Conservation (phyloP, 495 filamentous ascomycete species). For the Oleoguttula mirabilis region DNA sequence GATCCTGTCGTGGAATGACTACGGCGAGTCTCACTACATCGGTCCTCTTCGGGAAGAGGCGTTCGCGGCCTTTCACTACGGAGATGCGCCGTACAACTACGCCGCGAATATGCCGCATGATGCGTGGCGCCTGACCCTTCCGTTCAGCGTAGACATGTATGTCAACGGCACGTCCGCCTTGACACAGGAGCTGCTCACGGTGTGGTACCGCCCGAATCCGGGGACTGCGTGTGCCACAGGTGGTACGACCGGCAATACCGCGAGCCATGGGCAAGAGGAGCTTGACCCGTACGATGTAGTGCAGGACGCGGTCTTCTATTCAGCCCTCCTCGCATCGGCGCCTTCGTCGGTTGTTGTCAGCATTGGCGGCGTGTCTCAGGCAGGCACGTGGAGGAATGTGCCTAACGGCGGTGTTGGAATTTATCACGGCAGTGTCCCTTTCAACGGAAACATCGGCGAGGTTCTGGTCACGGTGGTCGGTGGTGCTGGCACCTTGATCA, state of each 20-base stretch:
- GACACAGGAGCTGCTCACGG: constrained; percentile 39
- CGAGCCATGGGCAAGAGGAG: not conserved
- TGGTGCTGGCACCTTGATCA: not conserved
- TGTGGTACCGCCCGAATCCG: constrained; percentile 51
- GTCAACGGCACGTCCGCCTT: constrained; percentile 22
- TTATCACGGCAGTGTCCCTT: not conserved
- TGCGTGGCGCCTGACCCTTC: constrained; percentile 44
- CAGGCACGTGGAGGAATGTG: not conserved
- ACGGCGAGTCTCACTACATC: constrained; percentile 64
- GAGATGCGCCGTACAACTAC: constrained; percentile 11
- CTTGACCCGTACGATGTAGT: not conserved
- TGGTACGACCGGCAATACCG: constrained; percentile 35
- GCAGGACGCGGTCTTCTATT: not conserved
- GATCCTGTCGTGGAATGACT: constrained; percentile 60
- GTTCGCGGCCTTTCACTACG: constrained; percentile 24
- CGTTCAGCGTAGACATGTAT: constrained; percentile 43
- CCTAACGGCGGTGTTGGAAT: not conserved
- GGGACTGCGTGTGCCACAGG: constrained; percentile 26
- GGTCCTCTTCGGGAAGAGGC: constrained; percentile 39
- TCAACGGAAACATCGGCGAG: not conserved
- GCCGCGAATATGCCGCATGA: constrained; percentile 31
- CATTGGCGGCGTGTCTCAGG: not conserved
- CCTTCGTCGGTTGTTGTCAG: not conserved
- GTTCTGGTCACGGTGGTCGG: not conserved
- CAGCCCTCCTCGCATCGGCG: not conserved